phyloP scores from a whole-genome alignment of 129 eudicot species.

The Gnaphalium uliginosum region DNA sequence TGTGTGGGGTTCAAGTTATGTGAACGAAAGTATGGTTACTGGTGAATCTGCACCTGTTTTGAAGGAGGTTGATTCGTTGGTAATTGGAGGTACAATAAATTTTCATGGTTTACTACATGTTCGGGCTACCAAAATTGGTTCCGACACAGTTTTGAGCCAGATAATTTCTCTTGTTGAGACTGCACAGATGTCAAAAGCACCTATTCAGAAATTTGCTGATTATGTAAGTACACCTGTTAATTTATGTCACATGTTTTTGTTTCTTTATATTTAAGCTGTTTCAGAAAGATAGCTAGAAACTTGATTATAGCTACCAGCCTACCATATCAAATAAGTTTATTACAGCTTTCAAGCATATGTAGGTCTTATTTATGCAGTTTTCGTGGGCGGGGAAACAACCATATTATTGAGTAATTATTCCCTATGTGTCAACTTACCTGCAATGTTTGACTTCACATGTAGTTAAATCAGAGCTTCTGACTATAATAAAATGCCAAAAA shows the following conservation, averaged over 20 bases:
- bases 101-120: constrained; percentile 87
- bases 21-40: constrained; percentile 98
- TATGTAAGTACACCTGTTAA: constrained; percentile 51
- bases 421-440: background rate
- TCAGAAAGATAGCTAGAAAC: background rate
- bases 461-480: background rate
- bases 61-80: constrained; percentile 68
- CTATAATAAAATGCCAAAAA: background rate
- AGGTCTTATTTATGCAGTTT: constrained; percentile 1
- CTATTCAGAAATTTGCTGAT: constrained; percentile 95
- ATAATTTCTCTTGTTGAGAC: constrained; percentile 90
- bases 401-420: background rate
- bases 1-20: constrained; percentile 94
- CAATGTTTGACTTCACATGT: background rate
- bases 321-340: background rate
- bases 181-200: constrained; percentile 99
- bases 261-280: background rate
- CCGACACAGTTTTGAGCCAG: constrained; percentile 93
- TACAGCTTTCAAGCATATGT: background rate
- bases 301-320: background rate
- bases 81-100: constrained; percentile 94
- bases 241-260: constrained; percentile 1
- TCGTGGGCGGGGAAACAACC: background rate
- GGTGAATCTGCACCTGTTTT: constrained; percentile 89
- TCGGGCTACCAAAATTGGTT: constrained; percentile 86